phyloP scores from a whole-genome alignment of 2,329 filamentous ascomycete genomes.

The Botryosphaeria agaves region DNA sequence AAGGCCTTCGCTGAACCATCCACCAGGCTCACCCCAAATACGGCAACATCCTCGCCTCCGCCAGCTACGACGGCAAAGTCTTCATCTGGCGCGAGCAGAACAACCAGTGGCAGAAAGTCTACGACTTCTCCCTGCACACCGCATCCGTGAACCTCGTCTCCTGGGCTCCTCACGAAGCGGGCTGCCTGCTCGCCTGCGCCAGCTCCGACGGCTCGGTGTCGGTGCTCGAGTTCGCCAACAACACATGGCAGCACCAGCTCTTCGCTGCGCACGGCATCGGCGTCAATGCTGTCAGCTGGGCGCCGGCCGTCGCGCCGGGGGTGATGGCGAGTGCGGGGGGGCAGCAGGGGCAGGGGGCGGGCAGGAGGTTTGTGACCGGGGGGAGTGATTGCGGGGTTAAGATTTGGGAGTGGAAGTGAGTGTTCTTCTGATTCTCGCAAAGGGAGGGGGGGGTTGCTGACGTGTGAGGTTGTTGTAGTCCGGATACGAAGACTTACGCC shows the following conservation, averaged over 20 bases:
- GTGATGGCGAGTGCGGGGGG: conserved; percentile 56
- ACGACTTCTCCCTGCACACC: conserved; percentile 85
- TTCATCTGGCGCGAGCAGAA: conserved; percentile 90
- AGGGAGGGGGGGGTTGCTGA: not conserved
- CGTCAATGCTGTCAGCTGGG: conserved; percentile 93
- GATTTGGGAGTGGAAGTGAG: conserved; percentile 69
- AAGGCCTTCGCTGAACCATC: conserved; percentile 1
- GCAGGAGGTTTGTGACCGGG: conserved; percentile 81
- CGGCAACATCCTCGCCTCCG: conserved; percentile 90
- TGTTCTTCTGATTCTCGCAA: conserved; percentile 7
- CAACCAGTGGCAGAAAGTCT: conserved; percentile 52
- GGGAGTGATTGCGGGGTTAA: conserved; percentile 88
- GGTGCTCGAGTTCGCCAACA: conserved; percentile 94
- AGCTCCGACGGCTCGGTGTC: conserved; percentile 86
- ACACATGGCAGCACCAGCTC: conserved; percentile 74
- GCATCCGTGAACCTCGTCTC: conserved; percentile 92
- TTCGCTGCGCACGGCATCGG: conserved; percentile 88
- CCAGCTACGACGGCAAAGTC: conserved; percentile 93
- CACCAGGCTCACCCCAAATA: conserved; percentile 78
- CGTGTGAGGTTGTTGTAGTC: conserved; percentile 13
- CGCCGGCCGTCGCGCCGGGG: conserved; percentile 67
- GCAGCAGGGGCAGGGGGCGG: conserved; percentile 23
- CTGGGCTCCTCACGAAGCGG: conserved; percentile 93
- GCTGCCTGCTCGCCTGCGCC: conserved; percentile 86
- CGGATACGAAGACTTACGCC: conserved; percentile 36